Percentiles rank a stretch among this genome's conserved stretches.
phyloP scores from a whole-genome alignment of 2,329 filamentous ascomycete species.

The Geosmithia flava region DNA sequence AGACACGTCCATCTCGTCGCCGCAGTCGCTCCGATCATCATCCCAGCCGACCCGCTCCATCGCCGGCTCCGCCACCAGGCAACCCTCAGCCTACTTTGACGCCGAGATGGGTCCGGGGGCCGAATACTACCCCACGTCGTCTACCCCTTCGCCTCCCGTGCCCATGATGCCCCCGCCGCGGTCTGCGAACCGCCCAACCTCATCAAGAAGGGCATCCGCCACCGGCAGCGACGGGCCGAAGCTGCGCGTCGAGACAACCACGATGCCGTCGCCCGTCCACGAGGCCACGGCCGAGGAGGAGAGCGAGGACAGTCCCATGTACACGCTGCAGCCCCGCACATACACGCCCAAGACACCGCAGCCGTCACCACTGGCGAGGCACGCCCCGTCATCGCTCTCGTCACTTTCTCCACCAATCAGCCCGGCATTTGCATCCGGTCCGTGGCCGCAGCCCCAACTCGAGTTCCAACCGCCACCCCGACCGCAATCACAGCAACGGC shows the following conservation, averaged over 20 bases:
- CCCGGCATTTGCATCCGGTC: constrained; percentile 1
- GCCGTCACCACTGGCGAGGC: constrained; percentile 30
- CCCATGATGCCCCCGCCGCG: neutral
- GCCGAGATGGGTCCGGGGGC: neutral
- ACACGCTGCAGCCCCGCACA: constrained; percentile 42
- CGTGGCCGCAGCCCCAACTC: neutral
- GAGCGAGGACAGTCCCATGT: constrained; percentile 26
- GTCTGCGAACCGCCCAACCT: no score
- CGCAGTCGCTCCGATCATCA: neutral
- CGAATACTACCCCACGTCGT: neutral
- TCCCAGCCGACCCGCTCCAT: neutral
- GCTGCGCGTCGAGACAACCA: neutral
- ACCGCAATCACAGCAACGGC: no score
- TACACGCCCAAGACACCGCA: constrained; percentile 40
- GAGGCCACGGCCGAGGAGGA: constrained; percentile 1
- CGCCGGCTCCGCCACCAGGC: neutral
- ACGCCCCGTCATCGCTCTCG: constrained; percentile 2
- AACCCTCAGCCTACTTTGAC: neutral
- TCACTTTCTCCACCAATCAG: neutral
- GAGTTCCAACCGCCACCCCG: no score
- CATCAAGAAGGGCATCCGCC: neutral
- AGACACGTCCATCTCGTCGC: constrained; percentile 3
- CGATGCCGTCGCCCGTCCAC: neutral
- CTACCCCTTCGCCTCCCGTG: neutral
- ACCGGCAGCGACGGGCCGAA: neutral